Base-by-base conservation (phyloP, 305 asterid species). In the Plantago lanceolata region DNA sequence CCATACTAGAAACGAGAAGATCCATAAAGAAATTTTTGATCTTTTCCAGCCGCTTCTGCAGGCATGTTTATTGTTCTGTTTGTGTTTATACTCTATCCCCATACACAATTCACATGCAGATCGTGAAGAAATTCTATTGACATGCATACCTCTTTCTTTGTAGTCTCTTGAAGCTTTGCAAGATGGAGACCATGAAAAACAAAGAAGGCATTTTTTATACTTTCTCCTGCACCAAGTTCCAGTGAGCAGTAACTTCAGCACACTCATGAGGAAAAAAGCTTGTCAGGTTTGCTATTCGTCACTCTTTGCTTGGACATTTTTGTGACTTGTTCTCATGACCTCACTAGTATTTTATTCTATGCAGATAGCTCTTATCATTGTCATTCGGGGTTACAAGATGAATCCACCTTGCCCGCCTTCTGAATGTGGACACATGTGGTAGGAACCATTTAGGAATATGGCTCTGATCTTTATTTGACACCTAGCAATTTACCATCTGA, bases 361-460 rank as follows among this genome's bases (percentile, higher is more conserved):
- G 76, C 84, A 93, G 98, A 81, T 88, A 74, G 93, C 97, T 70
- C 83, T 87, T 78, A 80, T 85, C 72, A 85, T 90, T 75, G 73
- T 88, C 76, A 85, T 82, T 68, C 86, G 90, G 74, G 99, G 99
- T 74, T 94, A 94, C 84, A 82, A 69, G 78, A 94, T 94, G 89
- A 86, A 82, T 73, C 99, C 99, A 26, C 96, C 99, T 76, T 90
- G 86, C 70, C 97, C 99, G 48, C 97, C 99, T 74, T 83, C 77
- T 73, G 99, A 90, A 81, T 90, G 96, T 67, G 96, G 93, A 26
- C 97, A 94, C 77, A 90, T 94, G 95, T 94, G 99, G 99, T 94
- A 85, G 67, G 96, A 60, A 69, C 73, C 76, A 67, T 44, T 64
- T 56, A 55, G 68, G 57, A 69, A 59, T 48, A 56, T 71, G 57